Percentiles rank a stretch among this genome's conserved stretches.
These are phyloP conservation scores for Pestalotiopsis fici DNA, from an alignment of 2,329 filamentous ascomycete genomes.

Conservation along the genomic window DNA sequence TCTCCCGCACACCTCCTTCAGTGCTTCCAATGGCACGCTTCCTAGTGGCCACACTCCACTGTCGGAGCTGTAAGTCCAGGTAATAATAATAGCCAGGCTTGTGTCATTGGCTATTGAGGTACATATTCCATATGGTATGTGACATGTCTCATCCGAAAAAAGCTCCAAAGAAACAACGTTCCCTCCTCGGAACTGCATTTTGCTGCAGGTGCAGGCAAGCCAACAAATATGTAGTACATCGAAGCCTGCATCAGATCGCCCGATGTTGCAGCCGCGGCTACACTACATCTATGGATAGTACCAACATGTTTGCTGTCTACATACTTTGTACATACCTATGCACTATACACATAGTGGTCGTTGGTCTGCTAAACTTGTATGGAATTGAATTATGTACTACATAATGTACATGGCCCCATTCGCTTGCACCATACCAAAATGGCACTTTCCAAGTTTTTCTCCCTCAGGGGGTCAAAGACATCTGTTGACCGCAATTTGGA, in stretches of 20 bases:
- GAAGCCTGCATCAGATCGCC: not conserved
- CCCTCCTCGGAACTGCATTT: not conserved
- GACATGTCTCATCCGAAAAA: not conserved
- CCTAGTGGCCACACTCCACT: slow-evolving; percentile 2
- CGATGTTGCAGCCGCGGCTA: not conserved
- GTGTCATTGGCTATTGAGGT: not conserved
- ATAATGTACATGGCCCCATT: not conserved
- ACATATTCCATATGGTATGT: not conserved
- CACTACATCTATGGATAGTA: not conserved
- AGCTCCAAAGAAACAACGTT: not conserved
- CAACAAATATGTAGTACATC: not conserved
- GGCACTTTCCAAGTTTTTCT: not conserved
- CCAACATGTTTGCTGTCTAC: not conserved
- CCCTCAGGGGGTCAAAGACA: not conserved
- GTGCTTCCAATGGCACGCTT: not conserved
- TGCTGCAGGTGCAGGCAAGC: not conserved
- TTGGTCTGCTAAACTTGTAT: not conserved
- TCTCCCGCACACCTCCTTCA: not conserved
- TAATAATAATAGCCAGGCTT: no score
- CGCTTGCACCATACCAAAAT: not conserved
- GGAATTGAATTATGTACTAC: not conserved
- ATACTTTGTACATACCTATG: no score
- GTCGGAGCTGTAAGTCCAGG: not conserved
- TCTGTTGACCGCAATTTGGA: not conserved
- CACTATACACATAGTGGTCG: not conserved